Base-by-base conservation (phyloP, 2,329 filamentous ascomycete genomes). In the Allantophomopsis cytisporea region DNA sequence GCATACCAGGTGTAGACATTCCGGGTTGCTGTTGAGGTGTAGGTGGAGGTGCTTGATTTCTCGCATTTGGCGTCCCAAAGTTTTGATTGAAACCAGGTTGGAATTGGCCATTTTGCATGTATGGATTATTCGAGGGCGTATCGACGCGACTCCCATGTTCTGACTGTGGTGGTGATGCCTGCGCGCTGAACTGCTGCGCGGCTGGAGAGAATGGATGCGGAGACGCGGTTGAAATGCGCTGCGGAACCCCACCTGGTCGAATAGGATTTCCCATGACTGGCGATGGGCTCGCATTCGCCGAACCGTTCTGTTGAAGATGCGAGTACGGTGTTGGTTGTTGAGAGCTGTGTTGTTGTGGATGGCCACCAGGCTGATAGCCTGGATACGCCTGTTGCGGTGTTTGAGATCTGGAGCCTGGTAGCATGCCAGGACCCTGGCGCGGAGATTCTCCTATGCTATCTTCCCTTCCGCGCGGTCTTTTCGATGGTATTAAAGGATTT, bases 131-230 rank as follows among this genome's bases (percentile, higher is more conserved):
- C 54, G 88, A 83, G 0, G 83, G 81, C 7, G 83, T 87, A 41
- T 69, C 69, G 28, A 71, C 68, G 41, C 70, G 62, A 50, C 76
- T 76, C 20, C 68, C 71, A 50, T 85, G 80, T 45, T 91, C 83
- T 17, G 83, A 81, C 5, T 82, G 76, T 13, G 81, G 75, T 10
- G 85, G 83, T 2, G 85, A 91, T 43, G 80, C 71, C 53, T 88
- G 83, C 13, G 72, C 61, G 31, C 68, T 72, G 51, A 85, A 83
- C 53, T 83, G 81, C 49, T 82, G 80, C 23, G 73, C 71, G 41
- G 79, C 78, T 13, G 83, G 83, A 2, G 83, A 88, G 57, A 93
- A 94, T 1, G 86, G 85, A 59, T 91, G 89, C 3, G 91, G 89
- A 23, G 91, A 96, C 34, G 86, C 82, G 35, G 89, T 95, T 47